Base-by-base conservation (phyloP, 2,329 filamentous ascomycete species). In the Gaeumannomyces tritici region DNA sequence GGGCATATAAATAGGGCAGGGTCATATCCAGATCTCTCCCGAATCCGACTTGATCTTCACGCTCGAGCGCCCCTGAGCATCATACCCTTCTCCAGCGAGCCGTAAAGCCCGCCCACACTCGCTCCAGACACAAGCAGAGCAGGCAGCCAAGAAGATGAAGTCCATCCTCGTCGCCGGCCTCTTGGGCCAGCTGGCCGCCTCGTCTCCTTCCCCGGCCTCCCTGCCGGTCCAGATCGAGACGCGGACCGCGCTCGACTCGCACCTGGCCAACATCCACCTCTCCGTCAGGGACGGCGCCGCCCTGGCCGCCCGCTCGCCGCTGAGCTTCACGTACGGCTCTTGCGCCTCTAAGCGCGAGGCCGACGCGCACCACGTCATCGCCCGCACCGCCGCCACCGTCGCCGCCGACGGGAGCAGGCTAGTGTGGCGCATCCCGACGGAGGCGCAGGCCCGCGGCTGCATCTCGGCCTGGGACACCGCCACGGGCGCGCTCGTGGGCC, bases 251-350 rank as follows among this genome's bases (percentile, higher is more conserved):
- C 57, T 66, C n/a, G 27, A 63, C 55, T 65, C 65, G 4, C 62
- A 58, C 31, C 59, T 66, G 28, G 65, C 63, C 61, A 66, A 66
- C 61, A 47, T 66, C 51, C 63, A 66, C 59, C 60, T 68, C 31
- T 60, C 63, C 4, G 63, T 67, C 26, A 58, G 60, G 26, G 59
- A 57, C 3, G 60, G 55, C 60, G 15, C 60, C n/a, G 21, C 35
- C 2, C 9, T 12, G 31, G 58, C 58, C 13, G 8, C 35, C 13
- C 21, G 24, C 57, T 29, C 31, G 3, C n/a, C 60, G 3, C 56
- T 66, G 62, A 62, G 55, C 31, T 62, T 60, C 55, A 56, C 62
- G 15, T 66, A 66, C 56, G 65, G 64, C 3, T 57, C 63, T 2
- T 66, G 65, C 63, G 18, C 31, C 26, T 27, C 62, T 0, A 11